Evolutionary conservation across 2,329 filamentous ascomycete genomes (phyloP).

Genomic region (Sordariomycetes sp.): DNA sequence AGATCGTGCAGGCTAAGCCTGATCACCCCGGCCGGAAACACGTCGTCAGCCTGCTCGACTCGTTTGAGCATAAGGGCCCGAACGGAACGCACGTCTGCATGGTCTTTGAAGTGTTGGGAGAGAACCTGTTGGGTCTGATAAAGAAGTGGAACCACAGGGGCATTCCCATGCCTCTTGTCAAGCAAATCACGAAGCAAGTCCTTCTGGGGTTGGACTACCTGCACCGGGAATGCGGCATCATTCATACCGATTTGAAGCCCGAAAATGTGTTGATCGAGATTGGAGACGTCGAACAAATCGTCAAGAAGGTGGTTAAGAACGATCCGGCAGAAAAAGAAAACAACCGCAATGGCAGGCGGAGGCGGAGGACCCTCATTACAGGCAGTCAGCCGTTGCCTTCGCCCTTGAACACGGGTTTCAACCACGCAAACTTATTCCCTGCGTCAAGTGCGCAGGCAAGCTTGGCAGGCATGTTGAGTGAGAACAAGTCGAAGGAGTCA

Average conservation of each 20-base stretch:
- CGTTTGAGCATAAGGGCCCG: constrained; percentile 94
- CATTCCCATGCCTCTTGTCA: constrained; percentile 92
- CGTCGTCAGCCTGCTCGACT: constrained; percentile 91
- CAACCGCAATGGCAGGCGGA: constrained; percentile 81
- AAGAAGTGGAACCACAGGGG: constrained; percentile 98
- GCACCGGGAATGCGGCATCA: constrained; percentile 96
- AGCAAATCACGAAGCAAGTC: constrained; percentile 98
- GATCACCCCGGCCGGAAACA: constrained; percentile 90
- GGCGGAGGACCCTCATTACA: constrained; percentile 88
- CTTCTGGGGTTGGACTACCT: constrained; percentile 91
- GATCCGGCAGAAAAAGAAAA: constrained; percentile 69
- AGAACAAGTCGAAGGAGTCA: constrained; percentile 34
- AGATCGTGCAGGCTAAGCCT: constrained; percentile 91
- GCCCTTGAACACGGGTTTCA: constrained; percentile 87
- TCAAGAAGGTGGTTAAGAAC: constrained; percentile 89
- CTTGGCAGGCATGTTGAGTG: constrained; percentile 75
- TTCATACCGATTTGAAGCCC: constrained; percentile 94
- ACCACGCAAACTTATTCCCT: constrained; percentile 62
- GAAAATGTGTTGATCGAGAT: constrained; percentile 99
- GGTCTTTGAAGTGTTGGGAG: constrained; percentile 96
- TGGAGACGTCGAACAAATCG: constrained; percentile 96
- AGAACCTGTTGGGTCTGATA: constrained; percentile 90
- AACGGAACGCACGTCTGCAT: constrained; percentile 97
- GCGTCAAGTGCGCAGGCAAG: constrained; percentile 60
- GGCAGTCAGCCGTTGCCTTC: constrained; percentile 94